These are phyloP conservation scores for Ascomycota sp. DNA, from an alignment of 2,329 filamentous ascomycete genomes.

Conservation along the genomic window DNA sequence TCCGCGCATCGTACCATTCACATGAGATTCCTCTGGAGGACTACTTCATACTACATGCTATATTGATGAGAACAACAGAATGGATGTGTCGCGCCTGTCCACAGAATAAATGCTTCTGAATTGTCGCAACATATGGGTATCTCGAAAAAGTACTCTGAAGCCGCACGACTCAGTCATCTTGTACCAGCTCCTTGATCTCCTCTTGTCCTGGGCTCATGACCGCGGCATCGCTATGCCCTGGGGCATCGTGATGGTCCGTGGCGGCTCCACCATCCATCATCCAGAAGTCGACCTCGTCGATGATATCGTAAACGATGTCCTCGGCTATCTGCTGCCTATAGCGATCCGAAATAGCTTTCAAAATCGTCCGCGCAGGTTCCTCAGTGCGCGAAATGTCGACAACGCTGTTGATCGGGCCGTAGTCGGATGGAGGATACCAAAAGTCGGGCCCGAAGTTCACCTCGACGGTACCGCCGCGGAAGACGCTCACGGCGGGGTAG, in stretches of 20 bases:
- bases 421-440: constrained; percentile 60
- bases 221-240: constrained; percentile 21
- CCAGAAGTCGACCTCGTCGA: constrained; percentile 90
- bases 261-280: constrained; percentile 42
- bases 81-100: too few relatives aligned
- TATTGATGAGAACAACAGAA: too few relatives aligned
- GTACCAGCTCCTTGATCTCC: constrained; percentile 45
- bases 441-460: constrained; percentile 90
- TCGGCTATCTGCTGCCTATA: constrained; percentile 90
- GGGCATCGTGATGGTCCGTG: constrained; percentile 23
- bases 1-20: too few relatives aligned
- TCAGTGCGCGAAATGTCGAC: constrained; percentile 21
- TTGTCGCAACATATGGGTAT: constrained; percentile 7
- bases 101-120: too few relatives aligned
- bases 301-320: constrained; percentile 77
- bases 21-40: too few relatives aligned
- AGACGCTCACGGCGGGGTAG: constrained; percentile 82
- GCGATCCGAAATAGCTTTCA: constrained; percentile 51
- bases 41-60: too few relatives aligned
- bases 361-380: constrained; percentile 8
- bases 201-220: constrained; percentile 25
- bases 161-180: constrained; percentile 27
- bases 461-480: constrained; percentile 76
- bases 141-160: neutral
- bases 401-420: constrained; percentile 22